Evolutionary conservation across 2,329 filamentous ascomycete genomes (phyloP), one percentile per base, ranked within the genome.

Genomic region (Raffaelea arxii): DNA sequence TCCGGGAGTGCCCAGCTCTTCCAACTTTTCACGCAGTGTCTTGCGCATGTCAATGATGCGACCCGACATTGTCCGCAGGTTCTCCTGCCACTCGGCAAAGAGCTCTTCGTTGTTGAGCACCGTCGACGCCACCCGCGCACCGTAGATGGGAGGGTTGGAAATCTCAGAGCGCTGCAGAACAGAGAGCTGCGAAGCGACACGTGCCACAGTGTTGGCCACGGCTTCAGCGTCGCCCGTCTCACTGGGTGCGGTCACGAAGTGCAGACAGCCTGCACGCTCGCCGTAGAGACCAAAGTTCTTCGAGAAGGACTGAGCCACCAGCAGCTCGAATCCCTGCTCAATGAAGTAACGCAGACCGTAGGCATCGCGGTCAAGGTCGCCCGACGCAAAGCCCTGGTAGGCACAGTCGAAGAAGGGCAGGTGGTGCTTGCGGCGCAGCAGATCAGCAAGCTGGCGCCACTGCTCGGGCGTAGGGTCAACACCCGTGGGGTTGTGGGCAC

Each of bases 391-490:
- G 48, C 92, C 91, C 68, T 97, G 92, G 73, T 98, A 98, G 47
- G 92, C 92, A 54, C 80, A 87, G 73, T 98, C 92, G 69, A 98
- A 97, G 78, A 98, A 97, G 58, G 92, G 91, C 71, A 98, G 95
- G 66, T 94, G 91, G 53, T 78, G 78, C 68, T 84, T 88, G 59
- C 78, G 66, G 58, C 77, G 78, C 65, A 97, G 81, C 39, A 95
- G 66, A 38, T 74, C 65, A 44, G 91, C 89, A 51, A 98, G 80
- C 68, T 94, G 78, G 65, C 84, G 87, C 92, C 92, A 98, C 70
- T 98, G 92, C 46, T 91, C 87, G 55, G 84, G 74, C 19, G 90
- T 94, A 7, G 90, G 90, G 67, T 98, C 92, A 53, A 98, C 90
- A 49, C 92, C 92, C 1, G 92, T 98, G 30, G 92, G 92, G 72